phyloP scores from a whole-genome alignment of 768 basidiomycete genomes.

The Cystobasidium ongulense region DNA sequence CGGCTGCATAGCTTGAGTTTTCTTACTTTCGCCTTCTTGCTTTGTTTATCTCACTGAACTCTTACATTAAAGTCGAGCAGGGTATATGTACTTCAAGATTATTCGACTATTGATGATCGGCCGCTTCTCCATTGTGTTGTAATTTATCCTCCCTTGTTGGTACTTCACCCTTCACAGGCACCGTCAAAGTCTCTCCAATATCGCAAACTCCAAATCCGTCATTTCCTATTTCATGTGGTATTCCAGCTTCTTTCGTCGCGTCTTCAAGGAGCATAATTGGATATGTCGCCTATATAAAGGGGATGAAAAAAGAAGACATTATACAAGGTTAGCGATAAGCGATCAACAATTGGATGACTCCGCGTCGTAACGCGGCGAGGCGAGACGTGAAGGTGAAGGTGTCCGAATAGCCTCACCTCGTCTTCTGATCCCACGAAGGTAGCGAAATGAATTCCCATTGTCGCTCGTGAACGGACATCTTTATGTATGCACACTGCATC shows the following conservation, averaged over 20 bases:
- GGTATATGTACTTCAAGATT: no score
- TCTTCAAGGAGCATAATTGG: conserved; percentile 36
- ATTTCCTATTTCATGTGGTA: conserved; percentile 41
- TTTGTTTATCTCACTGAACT: no score
- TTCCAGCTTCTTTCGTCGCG: conserved; percentile 20
- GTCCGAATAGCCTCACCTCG: conserved; percentile 48
- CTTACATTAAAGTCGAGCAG: no score
- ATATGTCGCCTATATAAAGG: conserved; percentile 2
- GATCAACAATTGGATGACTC: no score
- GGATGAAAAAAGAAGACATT: no score
- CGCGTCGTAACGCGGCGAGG: no score
- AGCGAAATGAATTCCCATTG: conserved; percentile 48
- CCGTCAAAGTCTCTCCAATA: conserved; percentile 42
- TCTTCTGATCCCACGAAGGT: conserved; percentile 49
- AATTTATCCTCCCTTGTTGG: background rate
- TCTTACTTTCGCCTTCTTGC: no score
- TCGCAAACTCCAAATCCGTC: conserved; percentile 47
- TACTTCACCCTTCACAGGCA: background rate
- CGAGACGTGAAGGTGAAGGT: conserved; percentile 40
- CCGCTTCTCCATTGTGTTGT: no score
- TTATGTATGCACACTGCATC: conserved; percentile 48
- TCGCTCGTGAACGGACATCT: conserved; percentile 44
- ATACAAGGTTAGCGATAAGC: no score
- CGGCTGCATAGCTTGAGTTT: no score
- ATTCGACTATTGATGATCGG: no score